Evolutionary conservation across 1,284 basidiomycete genomes (phyloP).

Genomic region (Malassezia obtusa): DNA sequence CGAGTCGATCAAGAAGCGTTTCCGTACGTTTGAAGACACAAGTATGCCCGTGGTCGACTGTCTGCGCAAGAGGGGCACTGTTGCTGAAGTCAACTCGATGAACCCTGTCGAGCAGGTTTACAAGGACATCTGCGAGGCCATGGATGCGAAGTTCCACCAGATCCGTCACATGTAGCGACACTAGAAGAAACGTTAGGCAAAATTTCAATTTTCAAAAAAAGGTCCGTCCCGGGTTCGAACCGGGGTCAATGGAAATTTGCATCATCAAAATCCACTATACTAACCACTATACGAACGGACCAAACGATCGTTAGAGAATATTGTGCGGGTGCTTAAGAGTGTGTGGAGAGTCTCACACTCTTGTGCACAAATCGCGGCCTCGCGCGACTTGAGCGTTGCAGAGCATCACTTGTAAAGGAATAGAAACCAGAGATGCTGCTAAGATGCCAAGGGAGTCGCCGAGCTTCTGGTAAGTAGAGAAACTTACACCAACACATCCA

Average conservation of each 20-base stretch:
- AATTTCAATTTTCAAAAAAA: not conserved
- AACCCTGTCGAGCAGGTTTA: slow-evolving; percentile 38
- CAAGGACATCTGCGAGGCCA: slow-evolving; percentile 32
- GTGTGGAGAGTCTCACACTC: too few species aligned
- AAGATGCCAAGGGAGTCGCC: slow-evolving; percentile 43
- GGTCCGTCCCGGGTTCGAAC: slow-evolving; percentile 23
- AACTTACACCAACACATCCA: slow-evolving; percentile 38
- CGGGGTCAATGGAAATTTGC: slow-evolving; percentile 20
- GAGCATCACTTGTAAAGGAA: slow-evolving; percentile 36
- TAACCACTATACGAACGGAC: slow-evolving; percentile 23
- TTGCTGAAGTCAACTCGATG: slow-evolving; percentile 60
- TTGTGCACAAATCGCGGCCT: slow-evolving; percentile 34
- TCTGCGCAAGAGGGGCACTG: slow-evolving; percentile 63
- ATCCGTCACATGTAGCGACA: not conserved
- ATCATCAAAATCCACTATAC: slow-evolving; percentile 21
- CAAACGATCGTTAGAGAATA: too few species aligned
- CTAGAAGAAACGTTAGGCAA: not conserved
- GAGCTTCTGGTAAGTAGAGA: slow-evolving; percentile 16
- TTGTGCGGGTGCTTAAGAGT: too few species aligned
- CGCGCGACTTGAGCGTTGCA: slow-evolving; percentile 29
- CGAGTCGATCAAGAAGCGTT: slow-evolving; percentile 92
- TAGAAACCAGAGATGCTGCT: slow-evolving; percentile 35
- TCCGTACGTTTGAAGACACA: slow-evolving; percentile 84
- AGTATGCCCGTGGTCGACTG: slow-evolving; percentile 94
- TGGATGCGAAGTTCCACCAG: slow-evolving; percentile 29